These are phyloP conservation scores for Aspergillus coremiiformis DNA, from an alignment of 495 filamentous ascomycete species.

Conservation along the genomic window DNA sequence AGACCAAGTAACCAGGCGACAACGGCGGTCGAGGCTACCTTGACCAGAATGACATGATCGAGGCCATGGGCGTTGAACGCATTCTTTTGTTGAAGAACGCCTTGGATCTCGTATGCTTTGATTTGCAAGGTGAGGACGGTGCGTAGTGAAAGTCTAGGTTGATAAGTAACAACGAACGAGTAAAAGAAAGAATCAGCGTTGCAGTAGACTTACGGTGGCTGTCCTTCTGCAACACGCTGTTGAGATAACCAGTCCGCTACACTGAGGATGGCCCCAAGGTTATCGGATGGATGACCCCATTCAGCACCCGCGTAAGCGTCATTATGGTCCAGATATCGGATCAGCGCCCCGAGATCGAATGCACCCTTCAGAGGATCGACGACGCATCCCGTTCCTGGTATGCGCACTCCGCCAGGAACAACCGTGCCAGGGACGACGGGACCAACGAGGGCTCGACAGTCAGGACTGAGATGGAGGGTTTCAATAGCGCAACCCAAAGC, in stretches of 20 bases:
- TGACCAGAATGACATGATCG: constrained; percentile 42
- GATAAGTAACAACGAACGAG: too few species aligned
- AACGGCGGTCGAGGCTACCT: constrained; percentile 35
- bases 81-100: constrained; percentile 32
- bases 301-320: constrained; percentile 30
- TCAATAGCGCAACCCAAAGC: constrained; percentile 28
- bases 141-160: too few species aligned
- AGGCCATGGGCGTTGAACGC: constrained; percentile 36
- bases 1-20: constrained; percentile 32
- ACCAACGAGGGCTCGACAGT: constrained; percentile 17
- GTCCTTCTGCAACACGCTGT: too few species aligned
- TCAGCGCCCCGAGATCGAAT: constrained; percentile 31
- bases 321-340: constrained; percentile 36
- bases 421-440: constrained; percentile 17
- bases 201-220: too few species aligned
- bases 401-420: constrained; percentile 24
- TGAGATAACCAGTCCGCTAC: constrained; percentile 1
- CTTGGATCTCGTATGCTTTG: constrained; percentile 46
- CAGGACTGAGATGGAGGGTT: constrained; percentile 12
- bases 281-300: constrained; percentile 39
- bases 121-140: constrained; percentile 29
- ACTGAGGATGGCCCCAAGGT: constrained; percentile 35
- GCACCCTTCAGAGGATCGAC: constrained; percentile 29
- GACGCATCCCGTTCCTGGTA: constrained; percentile 39
- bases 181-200: too few species aligned